These are phyloP conservation scores for Candida ficus DNA, from an alignment of 805 yeast genomes.

Conservation along the genomic window DNA sequence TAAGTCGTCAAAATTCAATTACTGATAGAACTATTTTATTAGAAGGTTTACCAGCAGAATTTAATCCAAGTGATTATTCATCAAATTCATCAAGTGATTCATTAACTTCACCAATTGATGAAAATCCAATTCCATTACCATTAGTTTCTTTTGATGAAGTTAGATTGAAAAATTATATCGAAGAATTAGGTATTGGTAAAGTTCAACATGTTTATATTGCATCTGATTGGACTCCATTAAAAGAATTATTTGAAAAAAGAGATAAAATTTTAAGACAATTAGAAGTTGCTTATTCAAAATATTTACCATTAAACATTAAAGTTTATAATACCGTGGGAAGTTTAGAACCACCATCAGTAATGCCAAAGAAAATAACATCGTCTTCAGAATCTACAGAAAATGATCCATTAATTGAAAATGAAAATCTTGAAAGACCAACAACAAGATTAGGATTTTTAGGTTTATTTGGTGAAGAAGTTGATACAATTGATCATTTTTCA, in stretches of 20 bases:
- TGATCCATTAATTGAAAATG: constrained; percentile 2
- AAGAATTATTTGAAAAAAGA: constrained; percentile 57
- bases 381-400: constrained; percentile 2
- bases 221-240: constrained; percentile 76
- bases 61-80: constrained; percentile 39
- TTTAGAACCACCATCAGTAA: constrained; percentile 23
- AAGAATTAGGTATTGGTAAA: constrained; percentile 72
- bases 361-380: constrained; percentile 11
- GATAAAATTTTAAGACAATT: constrained; percentile 45
- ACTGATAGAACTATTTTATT: constrained; percentile 88
- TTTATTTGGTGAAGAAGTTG: constrained; percentile 63
- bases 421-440: constrained; percentile 18
- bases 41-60: constrained; percentile 80
- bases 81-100: constrained; percentile 11
- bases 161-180: constrained; percentile 67
- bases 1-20: constrained; percentile 83
- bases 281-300: constrained; percentile 45
- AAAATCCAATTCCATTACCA: not conserved
- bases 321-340: constrained; percentile 21
- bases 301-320: constrained; percentile 16
- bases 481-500: constrained; percentile 74
- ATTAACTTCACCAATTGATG: not conserved
- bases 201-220: constrained; percentile 76
- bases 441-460: constrained; percentile 54
- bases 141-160: constrained; percentile 40